phyloP scores from a whole-genome alignment of 495 filamentous ascomycete species.

The Podospora sp. region DNA sequence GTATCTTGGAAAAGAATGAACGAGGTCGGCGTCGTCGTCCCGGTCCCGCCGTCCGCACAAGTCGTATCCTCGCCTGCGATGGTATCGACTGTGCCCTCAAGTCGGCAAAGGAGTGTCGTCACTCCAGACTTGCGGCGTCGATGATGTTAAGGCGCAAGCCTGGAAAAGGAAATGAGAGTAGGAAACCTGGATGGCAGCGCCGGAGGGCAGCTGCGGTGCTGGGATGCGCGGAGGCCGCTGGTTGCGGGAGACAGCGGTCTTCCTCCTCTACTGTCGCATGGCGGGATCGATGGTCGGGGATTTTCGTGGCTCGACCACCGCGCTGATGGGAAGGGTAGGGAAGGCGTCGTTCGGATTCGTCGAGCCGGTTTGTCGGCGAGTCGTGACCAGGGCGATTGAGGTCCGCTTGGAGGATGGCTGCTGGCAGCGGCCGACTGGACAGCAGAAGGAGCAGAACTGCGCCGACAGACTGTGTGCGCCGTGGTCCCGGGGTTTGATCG shows the following conservation, averaged over 20 bases:
- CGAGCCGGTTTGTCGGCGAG: slow-evolving; percentile 11
- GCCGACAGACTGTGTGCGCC: slow-evolving; percentile 14
- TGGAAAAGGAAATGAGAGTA: slow-evolving; percentile 19
- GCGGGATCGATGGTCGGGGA: slow-evolving; percentile 21
- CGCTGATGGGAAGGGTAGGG: slow-evolving; percentile 11
- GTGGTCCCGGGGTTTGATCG: slow-evolving; percentile 39
- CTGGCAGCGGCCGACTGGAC: background rate
- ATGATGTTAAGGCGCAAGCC: slow-evolving; percentile 21
- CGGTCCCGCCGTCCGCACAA: slow-evolving; percentile 50
- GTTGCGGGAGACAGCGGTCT: slow-evolving; percentile 26
- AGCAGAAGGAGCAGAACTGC: slow-evolving; percentile 10
- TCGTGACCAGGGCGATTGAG: slow-evolving; percentile 13
- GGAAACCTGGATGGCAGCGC: slow-evolving; percentile 13
- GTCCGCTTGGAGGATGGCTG: background rate
- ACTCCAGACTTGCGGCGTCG: slow-evolving; percentile 24
- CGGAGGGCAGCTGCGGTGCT: slow-evolving; percentile 19
- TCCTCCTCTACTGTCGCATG: slow-evolving; percentile 30
- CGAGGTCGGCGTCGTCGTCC: slow-evolving; percentile 20
- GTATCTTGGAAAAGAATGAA: slow-evolving; percentile 30
- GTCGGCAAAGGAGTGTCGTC: slow-evolving; percentile 32
- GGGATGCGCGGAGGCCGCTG: slow-evolving; percentile 19
- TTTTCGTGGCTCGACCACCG: slow-evolving; percentile 24
- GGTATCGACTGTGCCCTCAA: slow-evolving; percentile 49
- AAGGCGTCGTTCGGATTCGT: slow-evolving; percentile 10
- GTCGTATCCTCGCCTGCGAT: slow-evolving; percentile 59